Conservation (phyloP, 345 rosid species). For the Citrus maxima region DNA sequence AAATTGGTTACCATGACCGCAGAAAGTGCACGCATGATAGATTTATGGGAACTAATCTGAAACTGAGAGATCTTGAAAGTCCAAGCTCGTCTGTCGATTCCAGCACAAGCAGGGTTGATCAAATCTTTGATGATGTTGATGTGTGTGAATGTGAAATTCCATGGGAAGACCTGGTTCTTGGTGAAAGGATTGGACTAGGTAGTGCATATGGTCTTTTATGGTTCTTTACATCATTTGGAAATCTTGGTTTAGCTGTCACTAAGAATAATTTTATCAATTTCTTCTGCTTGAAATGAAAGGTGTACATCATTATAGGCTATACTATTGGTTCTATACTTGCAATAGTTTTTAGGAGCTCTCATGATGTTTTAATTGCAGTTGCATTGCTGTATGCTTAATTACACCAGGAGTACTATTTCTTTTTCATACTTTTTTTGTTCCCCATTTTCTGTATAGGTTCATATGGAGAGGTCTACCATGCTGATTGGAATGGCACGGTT, state of each 20-base stretch:
- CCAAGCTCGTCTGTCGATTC: constrained; percentile 62
- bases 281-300: not conserved
- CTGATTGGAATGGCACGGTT: constrained; percentile 99
- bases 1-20: constrained; percentile 41
- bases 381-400: not conserved
- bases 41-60: constrained; percentile 46
- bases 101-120: constrained; percentile 48
- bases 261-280: not conserved
- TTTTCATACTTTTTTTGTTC: constrained; percentile 17
- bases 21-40: constrained; percentile 55
- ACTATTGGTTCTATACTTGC: not conserved
- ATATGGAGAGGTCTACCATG: constrained; percentile 97
- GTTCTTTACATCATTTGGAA: not conserved
- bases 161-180: constrained; percentile 93
- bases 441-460: constrained; percentile 60
- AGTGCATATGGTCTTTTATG: constrained; percentile 24
- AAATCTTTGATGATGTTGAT: constrained; percentile 84
- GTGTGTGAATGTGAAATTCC: constrained; percentile 95
- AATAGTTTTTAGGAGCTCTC: constrained; percentile 2
- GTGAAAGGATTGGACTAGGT: constrained; percentile 99
- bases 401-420: constrained; percentile 5
- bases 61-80: constrained; percentile 62
- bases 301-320: not conserved
- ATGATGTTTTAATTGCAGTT: constrained; percentile 8
- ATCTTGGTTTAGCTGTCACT: constrained; percentile 6